These are phyloP conservation scores for Mycena sanguinolenta DNA, from an alignment of 768 basidiomycete species.

Conservation along the genomic window DNA sequence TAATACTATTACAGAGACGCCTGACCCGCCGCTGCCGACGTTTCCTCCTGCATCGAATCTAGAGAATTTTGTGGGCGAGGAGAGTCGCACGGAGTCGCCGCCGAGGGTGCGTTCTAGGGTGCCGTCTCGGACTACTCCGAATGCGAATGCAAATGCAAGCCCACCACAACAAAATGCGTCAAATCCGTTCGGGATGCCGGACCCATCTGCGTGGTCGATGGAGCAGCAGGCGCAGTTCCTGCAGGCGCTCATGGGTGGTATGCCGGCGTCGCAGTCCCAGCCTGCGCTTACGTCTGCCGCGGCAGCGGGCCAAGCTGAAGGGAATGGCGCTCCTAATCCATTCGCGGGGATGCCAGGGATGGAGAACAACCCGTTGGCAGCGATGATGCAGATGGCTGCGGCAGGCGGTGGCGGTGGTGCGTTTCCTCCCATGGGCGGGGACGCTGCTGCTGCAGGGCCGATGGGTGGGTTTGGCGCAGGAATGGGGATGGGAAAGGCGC, in stretches of 20 bases:
- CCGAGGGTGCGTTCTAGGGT: constrained; percentile 20
- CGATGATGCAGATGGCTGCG: constrained; percentile 41
- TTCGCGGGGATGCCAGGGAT: constrained; percentile 28
- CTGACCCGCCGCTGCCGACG: constrained; percentile 58
- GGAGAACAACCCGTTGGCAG: constrained; percentile 62
- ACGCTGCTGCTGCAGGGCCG: constrained; percentile 2
- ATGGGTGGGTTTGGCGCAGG: background rate
- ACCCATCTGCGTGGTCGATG: constrained; percentile 73
- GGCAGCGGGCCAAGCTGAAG: constrained; percentile 12
- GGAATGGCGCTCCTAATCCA: constrained; percentile 12
- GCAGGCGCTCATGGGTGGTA: constrained; percentile 68
- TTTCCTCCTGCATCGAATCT: constrained; percentile 40
- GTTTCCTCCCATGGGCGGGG: background rate
- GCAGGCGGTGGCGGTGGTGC: constrained; percentile 1
- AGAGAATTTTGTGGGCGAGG: constrained; percentile 61
- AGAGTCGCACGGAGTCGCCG: constrained; percentile 38
- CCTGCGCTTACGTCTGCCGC: background rate
- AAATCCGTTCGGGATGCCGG: constrained; percentile 43
- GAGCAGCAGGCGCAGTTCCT: constrained; percentile 80
- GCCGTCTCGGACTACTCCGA: constrained; percentile 23
- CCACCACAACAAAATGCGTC: background rate
- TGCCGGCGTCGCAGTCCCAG: background rate
- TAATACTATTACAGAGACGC: background rate
- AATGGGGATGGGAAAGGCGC: constrained; percentile 39
- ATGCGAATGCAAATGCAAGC: constrained; percentile 10